Base-by-base conservation (phyloP, 2,329 filamentous ascomycete species). In the Pseudogymnoascus verrucosus region DNA sequence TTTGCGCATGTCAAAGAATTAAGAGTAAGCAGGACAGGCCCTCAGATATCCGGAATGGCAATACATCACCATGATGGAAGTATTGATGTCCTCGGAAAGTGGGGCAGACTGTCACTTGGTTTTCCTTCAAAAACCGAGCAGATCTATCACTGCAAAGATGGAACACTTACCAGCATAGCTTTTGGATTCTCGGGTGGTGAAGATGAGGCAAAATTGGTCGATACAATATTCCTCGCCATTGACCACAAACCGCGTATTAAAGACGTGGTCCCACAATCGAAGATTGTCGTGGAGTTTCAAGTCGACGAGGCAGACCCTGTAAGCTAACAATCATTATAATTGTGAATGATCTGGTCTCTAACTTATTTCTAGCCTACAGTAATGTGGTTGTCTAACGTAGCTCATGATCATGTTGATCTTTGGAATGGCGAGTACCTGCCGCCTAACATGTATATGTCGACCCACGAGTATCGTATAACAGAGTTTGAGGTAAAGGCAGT, bases 11-110 rank as follows among this genome's bases (percentile, higher is more conserved):
- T 61, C 19, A 19, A 61, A 61, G 21, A 42, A 39, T 28, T 61
- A 14, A 21, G 8, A 28, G 7, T 39, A 39, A 37, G 16, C 8
- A 61, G 19, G 12, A 42, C 4, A 42, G 60, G 34, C 10, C 5
- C 8, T n/a, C 19, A 19, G 16, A n/a, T 61, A 26, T 36, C 34
- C 21, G 60, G 60, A 61, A 21, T 61, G 31, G 14, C 60, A 61
- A 16, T 61, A 23, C 34, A 42, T 39, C 60, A 61, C 39, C 36
- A 39, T 40, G n/a, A 61, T 42, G 60, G 60, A 26, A 61, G 60
- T 5, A 61, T 61, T 61, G 60, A 34, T 36, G 16, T 61, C 4
- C 16, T 61, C 8, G 60, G 60, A 5, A 23, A 61, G 60, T 61
- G 60, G 60, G 10, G 14, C 36, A 16, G 10, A n/a, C 26, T 28